Percentiles rank a stretch among this genome's conserved stretches.
Evolutionary conservation across 768 basidiomycete species (phyloP).

Genomic region (Tricholoma terreum): DNA sequence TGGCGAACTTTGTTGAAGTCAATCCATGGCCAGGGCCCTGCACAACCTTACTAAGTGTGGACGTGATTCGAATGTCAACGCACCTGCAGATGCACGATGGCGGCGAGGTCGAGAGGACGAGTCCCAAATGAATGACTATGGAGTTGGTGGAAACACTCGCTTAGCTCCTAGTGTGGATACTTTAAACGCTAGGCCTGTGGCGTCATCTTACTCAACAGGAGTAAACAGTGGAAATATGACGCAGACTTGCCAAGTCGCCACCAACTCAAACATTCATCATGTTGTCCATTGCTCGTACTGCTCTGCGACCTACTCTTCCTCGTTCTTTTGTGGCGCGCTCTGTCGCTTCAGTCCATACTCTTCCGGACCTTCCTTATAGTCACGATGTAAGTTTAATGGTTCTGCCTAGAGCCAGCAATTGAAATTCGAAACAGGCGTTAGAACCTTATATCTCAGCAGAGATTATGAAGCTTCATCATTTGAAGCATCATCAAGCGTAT

Average conservation of each 20-base stretch:
- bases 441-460: constrained; percentile 89
- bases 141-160: no score
- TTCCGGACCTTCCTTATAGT: constrained; percentile 76
- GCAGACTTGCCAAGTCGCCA: no score
- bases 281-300: constrained; percentile 46
- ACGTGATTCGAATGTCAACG: not conserved
- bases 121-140: no score
- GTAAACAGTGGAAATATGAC: constrained; percentile 14
- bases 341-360: constrained; percentile 59
- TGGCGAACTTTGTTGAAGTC: constrained; percentile 9
- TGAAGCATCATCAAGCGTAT: constrained; percentile 90
- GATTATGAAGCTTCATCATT: constrained; percentile 94
- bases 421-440: constrained; percentile 54
- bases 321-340: constrained; percentile 42
- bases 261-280: constrained; percentile 30
- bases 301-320: constrained; percentile 40
- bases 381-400: constrained; percentile 56
- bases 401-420: not conserved
- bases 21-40: constrained; percentile 34
- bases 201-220: not conserved
- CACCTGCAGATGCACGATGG: constrained; percentile 12
- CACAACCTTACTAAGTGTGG: constrained; percentile 2
- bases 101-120: constrained; percentile 7
- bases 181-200: not conserved
- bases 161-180: no score